Percentiles rank a stretch among this genome's conserved stretches.
Conservation (phyloP, 768 basidiomycete species). For the Leccinum sublutescens region DNA sequence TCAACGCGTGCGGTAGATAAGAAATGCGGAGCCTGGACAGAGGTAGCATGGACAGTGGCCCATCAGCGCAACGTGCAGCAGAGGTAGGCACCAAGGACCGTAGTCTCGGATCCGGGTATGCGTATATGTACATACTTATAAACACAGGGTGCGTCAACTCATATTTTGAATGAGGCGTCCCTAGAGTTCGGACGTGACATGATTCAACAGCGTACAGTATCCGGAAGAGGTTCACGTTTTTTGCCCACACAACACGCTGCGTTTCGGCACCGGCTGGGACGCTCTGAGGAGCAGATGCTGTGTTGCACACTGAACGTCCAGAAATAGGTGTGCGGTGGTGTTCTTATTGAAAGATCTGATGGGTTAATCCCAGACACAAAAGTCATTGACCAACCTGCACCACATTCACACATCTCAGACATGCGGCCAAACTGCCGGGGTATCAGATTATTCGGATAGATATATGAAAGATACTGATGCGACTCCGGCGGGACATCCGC, state of each 20-base stretch:
- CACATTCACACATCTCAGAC: background rate
- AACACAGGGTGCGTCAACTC: too few relatives aligned
- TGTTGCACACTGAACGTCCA: background rate
- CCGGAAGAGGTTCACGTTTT: background rate
- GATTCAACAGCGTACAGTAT: too few relatives aligned
- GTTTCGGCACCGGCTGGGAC: too few relatives aligned
- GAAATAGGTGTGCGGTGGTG: background rate
- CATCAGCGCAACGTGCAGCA: background rate
- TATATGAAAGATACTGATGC: conserved; percentile 10
- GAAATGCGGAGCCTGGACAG: background rate
- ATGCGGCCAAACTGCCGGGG: background rate
- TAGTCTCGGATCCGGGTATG: background rate
- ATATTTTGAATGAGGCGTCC: too few relatives aligned
- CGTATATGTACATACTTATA: too few relatives aligned
- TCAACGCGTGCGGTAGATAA: background rate
- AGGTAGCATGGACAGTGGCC: background rate
- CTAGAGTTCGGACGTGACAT: too few relatives aligned
- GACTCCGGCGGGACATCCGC: conserved; percentile 14
- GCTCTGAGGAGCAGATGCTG: too few relatives aligned
- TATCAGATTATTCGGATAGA: conserved; percentile 10
- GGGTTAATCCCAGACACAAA: background rate
- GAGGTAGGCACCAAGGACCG: background rate
- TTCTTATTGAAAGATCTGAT: background rate
- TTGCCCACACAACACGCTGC: too few relatives aligned
- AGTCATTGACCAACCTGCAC: background rate